Conservation (phyloP, 148 eudicot genomes). For the Amaranthus hypochondriacus region DNA sequence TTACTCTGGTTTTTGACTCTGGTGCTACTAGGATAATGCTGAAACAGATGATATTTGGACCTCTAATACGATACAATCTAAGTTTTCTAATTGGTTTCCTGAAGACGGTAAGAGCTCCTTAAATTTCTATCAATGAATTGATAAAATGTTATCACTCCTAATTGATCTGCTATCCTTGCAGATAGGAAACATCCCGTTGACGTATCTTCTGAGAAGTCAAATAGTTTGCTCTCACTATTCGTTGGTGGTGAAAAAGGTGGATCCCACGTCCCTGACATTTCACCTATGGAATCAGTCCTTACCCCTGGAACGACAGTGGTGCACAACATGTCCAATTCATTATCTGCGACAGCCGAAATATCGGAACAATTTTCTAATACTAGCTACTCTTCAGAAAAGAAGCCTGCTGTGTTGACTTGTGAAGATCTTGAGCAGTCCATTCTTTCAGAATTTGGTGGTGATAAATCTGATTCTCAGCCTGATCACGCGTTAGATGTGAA, state of each 20-base stretch:
- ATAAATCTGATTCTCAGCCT: slow-evolving; percentile 31
- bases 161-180: slow-evolving; percentile 21
- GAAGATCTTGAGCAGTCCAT: slow-evolving; percentile 95
- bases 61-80: slow-evolving; percentile 48
- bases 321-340: slow-evolving; percentile 21
- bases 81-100: slow-evolving; percentile 78
- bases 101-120: slow-evolving; percentile 60
- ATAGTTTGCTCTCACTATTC: slow-evolving; percentile 67
- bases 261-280: slow-evolving; percentile 26
- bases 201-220: slow-evolving; percentile 37
- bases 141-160: neutral
- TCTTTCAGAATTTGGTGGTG: slow-evolving; percentile 56
- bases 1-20: neutral
- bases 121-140: neutral
- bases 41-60: slow-evolving; percentile 47
- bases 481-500: slow-evolving; percentile 26
- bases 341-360: slow-evolving; percentile 31
- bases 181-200: slow-evolving; percentile 42
- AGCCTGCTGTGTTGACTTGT: slow-evolving; percentile 77
- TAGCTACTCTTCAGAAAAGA: slow-evolving; percentile 35
- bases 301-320: slow-evolving; percentile 25
- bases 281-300: slow-evolving; percentile 19
- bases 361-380: slow-evolving; percentile 30
- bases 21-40: slow-evolving; percentile 35
- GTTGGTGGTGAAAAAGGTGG: slow-evolving; percentile 63